These are phyloP conservation scores for Panicum hallii DNA, from an alignment of 202 grass and related monocot genomes.

Conservation along the genomic window DNA sequence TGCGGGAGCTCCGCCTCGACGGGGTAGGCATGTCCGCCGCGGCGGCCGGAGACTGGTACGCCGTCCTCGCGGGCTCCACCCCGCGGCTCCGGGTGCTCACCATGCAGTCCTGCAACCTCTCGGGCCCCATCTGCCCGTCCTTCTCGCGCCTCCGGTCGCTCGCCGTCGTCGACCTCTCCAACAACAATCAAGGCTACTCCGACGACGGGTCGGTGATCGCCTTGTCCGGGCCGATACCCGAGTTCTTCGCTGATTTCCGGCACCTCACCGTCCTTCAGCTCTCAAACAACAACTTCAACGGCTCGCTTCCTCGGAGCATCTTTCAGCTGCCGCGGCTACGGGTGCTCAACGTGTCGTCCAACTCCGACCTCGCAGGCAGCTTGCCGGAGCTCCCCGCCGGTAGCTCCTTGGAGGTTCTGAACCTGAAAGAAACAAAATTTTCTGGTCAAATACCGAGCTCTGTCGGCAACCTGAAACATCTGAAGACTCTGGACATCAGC, in stretches of 20 bases:
- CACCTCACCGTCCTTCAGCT: conserved; percentile 2
- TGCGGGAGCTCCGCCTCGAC: no score
- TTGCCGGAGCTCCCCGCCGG: conserved; percentile 27
- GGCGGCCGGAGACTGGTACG: conserved; percentile 41
- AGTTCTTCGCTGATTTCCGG: conserved; percentile 23
- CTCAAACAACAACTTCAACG: no score
- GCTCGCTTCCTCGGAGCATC: no score
- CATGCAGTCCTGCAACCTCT: conserved; percentile 43
- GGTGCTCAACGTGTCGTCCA: conserved; percentile 41
- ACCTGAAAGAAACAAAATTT: conserved; percentile 23
- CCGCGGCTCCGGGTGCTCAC: conserved; percentile 45
- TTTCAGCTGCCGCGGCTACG: conserved; percentile 22
- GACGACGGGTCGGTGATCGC: neutral
- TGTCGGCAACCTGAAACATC: conserved; percentile 42
- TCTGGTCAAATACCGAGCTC: conserved; percentile 39
- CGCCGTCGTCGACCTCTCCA: conserved; percentile 28
- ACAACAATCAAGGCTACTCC: conserved; percentile 36
- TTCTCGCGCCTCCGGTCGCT: conserved; percentile 22
- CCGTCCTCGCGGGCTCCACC: conserved; percentile 27
- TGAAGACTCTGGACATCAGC: conserved; percentile 36
- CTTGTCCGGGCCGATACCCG: conserved; percentile 26
- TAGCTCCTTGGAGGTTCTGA: conserved; percentile 45
- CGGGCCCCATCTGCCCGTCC: conserved; percentile 26
- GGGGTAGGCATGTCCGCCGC: conserved; percentile 32
- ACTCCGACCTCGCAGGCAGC: conserved; percentile 38